Percentiles rank a stretch among this genome's conserved stretches.
Conservation (phyloP, 306 rosid genomes). For the Pterocarpus santalinus region DNA sequence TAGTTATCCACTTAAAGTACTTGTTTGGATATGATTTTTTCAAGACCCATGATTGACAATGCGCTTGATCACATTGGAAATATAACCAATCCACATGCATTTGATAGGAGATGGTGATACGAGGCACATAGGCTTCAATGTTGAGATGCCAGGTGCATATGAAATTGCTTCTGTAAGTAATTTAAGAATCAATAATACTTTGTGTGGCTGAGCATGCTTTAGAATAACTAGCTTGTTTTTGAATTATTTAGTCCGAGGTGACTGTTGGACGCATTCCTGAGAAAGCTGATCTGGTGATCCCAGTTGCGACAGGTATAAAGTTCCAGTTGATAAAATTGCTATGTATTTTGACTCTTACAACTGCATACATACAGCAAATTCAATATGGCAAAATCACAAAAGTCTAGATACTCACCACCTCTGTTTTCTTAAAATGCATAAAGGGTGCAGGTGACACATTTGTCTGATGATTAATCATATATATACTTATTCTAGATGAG, state of each 20-base stretch:
- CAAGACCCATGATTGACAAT: constrained; percentile 15
- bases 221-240: constrained; percentile 38
- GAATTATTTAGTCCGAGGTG: constrained; percentile 62
- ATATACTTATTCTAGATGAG: neutral
- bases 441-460: constrained; percentile 18
- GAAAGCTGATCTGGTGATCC: constrained; percentile 86
- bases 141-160: constrained; percentile 76
- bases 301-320: constrained; percentile 86
- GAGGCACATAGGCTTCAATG: constrained; percentile 85
- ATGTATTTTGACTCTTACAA: constrained; percentile 20
- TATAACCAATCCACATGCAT: constrained; percentile 14
- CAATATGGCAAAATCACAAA: neutral
- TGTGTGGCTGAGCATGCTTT: constrained; percentile 34
- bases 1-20: constrained; percentile 7
- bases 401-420: constrained; percentile 1
- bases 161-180: constrained; percentile 87
- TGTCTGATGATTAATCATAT: neutral
- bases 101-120: constrained; percentile 86
- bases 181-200: constrained; percentile 27
- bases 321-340: neutral
- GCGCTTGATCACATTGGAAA: constrained; percentile 34
- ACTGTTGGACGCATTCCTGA: constrained; percentile 92
- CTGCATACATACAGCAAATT: neutral
- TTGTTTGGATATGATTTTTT: constrained; percentile 19
- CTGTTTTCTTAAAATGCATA: constrained; percentile 1